Evolutionary conservation across 1,284 basidiomycete species (phyloP).

Genomic region (Sutorius eximius): DNA sequence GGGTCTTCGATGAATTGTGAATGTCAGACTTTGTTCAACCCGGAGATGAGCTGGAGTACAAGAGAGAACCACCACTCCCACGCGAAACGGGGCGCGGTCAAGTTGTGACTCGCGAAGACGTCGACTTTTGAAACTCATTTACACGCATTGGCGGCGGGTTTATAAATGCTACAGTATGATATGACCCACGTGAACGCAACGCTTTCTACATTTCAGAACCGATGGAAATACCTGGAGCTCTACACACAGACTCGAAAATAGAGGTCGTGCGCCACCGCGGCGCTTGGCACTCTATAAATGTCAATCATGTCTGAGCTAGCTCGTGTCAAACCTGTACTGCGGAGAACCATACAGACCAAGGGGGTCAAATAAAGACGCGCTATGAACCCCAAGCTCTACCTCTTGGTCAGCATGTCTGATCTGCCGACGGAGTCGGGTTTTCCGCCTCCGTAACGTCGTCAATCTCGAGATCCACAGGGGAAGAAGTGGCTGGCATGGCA

Average conservation of each 20-base stretch:
- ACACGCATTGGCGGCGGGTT: neutral
- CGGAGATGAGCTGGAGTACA: neutral
- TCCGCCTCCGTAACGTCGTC: neutral
- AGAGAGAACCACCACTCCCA: neutral
- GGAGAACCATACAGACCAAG: neutral
- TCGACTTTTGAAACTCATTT: neutral
- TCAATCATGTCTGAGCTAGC: neutral
- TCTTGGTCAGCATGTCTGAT: conserved; percentile 1
- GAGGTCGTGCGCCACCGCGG: neutral
- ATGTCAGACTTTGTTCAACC: neutral
- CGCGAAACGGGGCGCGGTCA: neutral
- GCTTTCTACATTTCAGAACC: neutral
- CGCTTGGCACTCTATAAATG: neutral
- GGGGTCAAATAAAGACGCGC: neutral
- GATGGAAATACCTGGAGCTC: neutral
- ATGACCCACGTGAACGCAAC: neutral
- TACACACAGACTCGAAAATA: neutral
- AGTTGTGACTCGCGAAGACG: neutral
- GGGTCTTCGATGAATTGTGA: neutral
- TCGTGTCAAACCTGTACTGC: neutral
- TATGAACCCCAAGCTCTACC: neutral
- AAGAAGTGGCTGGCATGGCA: neutral
- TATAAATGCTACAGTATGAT: neutral
- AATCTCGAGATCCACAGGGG: neutral
- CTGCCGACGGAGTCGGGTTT: neutral